phyloP scores from a whole-genome alignment of 306 rosid genomes.

The Nissolia schottii region DNA sequence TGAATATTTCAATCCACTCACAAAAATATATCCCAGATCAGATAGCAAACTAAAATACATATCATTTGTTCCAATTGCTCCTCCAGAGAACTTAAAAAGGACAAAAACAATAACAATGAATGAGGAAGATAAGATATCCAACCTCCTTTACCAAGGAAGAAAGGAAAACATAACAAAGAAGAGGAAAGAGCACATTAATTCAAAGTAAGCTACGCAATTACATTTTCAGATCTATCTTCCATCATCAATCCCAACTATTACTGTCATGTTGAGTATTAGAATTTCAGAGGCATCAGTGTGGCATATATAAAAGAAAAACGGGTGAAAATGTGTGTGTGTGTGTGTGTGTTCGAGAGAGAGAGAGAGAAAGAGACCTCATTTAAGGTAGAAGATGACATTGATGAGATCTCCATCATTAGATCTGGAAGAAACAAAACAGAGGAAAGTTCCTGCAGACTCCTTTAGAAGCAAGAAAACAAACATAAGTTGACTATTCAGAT shows the following conservation, averaged over 20 bases:
- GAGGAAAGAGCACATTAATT: not conserved
- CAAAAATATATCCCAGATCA: not conserved
- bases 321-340: not conserved
- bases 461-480: conserved; percentile 39
- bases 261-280: not conserved
- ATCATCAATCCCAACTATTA: conserved; percentile 6
- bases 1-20: not conserved
- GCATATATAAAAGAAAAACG: conserved; percentile 1
- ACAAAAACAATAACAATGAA: not conserved
- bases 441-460: conserved; percentile 94
- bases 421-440: conserved; percentile 51
- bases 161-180: conserved; percentile 15
- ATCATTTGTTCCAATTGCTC: not conserved
- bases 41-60: not conserved
- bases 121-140: not conserved
- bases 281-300: not conserved
- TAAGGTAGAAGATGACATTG: conserved; percentile 33
- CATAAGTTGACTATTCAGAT: conserved; percentile 29
- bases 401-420: conserved; percentile 36
- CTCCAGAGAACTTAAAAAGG: not conserved
- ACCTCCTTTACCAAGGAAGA: not conserved
- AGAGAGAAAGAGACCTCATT: conserved; percentile 49
- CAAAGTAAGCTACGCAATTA: not conserved
- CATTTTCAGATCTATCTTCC: not conserved
- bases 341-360: not conserved